Percentiles rank a stretch among this genome's conserved stretches.
Evolutionary conservation across 139 green algal genomes (phyloP).

Genomic region (Tetraselmis striata): DNA sequence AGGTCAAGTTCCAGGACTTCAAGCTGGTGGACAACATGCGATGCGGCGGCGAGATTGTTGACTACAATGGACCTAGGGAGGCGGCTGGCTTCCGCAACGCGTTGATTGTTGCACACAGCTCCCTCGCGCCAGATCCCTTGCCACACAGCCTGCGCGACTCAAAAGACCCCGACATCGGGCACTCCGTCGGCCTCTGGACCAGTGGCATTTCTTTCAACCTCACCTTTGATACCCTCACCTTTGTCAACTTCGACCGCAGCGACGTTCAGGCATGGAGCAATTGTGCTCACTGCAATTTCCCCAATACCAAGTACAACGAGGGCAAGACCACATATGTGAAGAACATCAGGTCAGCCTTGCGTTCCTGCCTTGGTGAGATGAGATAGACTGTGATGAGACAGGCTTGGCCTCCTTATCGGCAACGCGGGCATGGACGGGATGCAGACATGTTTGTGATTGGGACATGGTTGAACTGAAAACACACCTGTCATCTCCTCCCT

Average conservation of each 20-base stretch:
- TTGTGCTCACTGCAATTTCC: background rate
- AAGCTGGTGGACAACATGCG: conserved; percentile 14
- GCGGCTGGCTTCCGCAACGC: background rate
- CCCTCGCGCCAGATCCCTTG: background rate
- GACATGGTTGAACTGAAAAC: no score
- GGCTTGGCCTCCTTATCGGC: no score
- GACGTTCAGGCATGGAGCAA: background rate
- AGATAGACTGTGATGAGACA: no score
- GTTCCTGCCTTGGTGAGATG: no score
- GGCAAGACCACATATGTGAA: background rate
- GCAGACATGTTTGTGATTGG: no score
- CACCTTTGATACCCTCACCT: background rate
- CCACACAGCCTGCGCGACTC: background rate
- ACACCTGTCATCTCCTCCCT: no score
- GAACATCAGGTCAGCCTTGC: no score
- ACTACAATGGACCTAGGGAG: background rate
- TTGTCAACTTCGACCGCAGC: background rate
- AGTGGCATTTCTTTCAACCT: background rate
- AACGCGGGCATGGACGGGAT: no score
- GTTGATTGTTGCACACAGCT: background rate
- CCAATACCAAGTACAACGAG: background rate
- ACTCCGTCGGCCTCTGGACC: background rate
- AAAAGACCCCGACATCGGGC: background rate
- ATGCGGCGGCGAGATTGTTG: conserved; percentile 4
- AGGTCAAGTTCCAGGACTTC: conserved; percentile 4